Evolutionary conservation across 345 rosid species (phyloP), one percentile per base, ranked within the genome.

Genomic region (Heritiera fomes): DNA sequence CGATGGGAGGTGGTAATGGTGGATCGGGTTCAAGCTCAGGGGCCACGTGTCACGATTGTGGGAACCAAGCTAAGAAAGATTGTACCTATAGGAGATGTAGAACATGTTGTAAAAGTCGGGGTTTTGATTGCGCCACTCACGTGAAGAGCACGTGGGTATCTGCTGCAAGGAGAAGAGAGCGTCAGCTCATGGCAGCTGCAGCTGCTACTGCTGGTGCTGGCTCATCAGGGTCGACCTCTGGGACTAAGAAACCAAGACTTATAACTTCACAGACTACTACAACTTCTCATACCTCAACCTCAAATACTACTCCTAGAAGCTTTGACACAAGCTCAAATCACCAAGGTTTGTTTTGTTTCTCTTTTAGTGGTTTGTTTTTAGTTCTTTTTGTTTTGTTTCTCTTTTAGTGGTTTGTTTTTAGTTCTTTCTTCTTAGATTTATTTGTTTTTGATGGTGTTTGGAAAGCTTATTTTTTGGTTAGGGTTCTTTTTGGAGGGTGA

Each of bases 61-160:
- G 99, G 12, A 96, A 96, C 91, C 98, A 96, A 72, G 97, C 99
- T 2, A 96, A 96, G 92, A 96, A 96, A 46, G 99, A 92, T 74
- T 96, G 99, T 38, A 84, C 77, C 79, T 94, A 89, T 75, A 82
- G 94, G 68, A 86, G 99, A 86, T 96, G 99, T 61, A 81, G 99
- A 80, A 94, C 99, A 2, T 96, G 99, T 69, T 96, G 99, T 74
- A 94, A 92, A 80, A 94, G 98, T 77, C 93, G 98, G 46, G 97
- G 99, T 46, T 94, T 89, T 81, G 97, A 91, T 75, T 96, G 99
- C 70, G 47, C 87, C 23, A 96, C 99, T 40, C 99, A 96, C 85
- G 95, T 96, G 81, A 96, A 90, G 84, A 96, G 99, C 92, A 96
- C 99, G 63, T 96, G 99, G 99, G 98, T 96, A 6, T 89, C 99